These are phyloP conservation scores for Lodderomyces beijingensis DNA, from an alignment of 1,139 yeast genomes.

Conservation along the genomic window DNA sequence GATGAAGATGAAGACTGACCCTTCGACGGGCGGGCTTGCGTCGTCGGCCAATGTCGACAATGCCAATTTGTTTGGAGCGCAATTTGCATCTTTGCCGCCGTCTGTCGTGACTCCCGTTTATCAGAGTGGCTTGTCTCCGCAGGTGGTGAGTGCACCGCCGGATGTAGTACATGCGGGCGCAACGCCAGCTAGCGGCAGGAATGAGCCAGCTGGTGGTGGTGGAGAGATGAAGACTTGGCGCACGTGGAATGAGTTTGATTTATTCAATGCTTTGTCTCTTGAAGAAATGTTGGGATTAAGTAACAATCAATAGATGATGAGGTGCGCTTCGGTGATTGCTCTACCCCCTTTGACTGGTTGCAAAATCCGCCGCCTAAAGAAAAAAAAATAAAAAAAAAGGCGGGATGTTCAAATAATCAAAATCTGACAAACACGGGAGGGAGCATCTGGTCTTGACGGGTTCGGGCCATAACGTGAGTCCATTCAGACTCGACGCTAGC, in stretches of 20 bases:
- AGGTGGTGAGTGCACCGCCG: background rate
- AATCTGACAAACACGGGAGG: too few relatives aligned
- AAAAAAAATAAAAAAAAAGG: too few relatives aligned
- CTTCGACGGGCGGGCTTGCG: background rate
- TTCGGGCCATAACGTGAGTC: too few relatives aligned
- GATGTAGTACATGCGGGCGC: too few relatives aligned
- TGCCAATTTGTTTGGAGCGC: background rate
- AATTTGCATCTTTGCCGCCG: background rate
- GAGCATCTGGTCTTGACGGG: too few relatives aligned
- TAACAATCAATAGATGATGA: slow-evolving; percentile 1
- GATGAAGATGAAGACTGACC: slow-evolving; percentile 13
- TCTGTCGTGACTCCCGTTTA: background rate
- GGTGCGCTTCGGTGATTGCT: too few relatives aligned
- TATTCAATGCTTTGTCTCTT: slow-evolving; percentile 6
- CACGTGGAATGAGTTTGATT: slow-evolving; percentile 5
- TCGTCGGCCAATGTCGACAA: background rate
- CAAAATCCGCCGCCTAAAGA: too few relatives aligned
- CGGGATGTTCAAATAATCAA: too few relatives aligned
- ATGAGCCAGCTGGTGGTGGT: background rate
- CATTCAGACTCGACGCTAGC: too few relatives aligned
- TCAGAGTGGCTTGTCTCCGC: background rate
- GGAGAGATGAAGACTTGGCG: background rate
- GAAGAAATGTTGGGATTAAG: slow-evolving; percentile 7
- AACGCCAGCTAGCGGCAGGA: background rate
- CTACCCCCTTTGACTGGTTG: too few relatives aligned